Evolutionary conservation across 768 basidiomycete species (phyloP).

Genomic region (Zangia roseola): DNA sequence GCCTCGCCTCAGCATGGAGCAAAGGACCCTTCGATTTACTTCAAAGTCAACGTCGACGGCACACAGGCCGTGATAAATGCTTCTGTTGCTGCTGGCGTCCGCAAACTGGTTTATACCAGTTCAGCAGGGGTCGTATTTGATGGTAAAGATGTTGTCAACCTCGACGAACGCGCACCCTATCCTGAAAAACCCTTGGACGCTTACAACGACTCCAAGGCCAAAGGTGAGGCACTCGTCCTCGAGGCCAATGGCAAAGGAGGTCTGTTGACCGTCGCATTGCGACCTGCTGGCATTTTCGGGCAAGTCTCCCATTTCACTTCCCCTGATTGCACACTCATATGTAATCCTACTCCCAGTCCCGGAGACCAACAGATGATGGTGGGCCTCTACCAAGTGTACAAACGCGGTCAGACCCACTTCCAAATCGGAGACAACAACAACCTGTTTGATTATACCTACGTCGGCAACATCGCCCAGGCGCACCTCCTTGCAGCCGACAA

Average conservation of each 20-base stretch:
- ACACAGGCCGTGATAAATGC: constrained; percentile 84
- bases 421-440: constrained; percentile 95
- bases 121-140: constrained; percentile 91
- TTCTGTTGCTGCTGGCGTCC: constrained; percentile 67
- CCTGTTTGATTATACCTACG: constrained; percentile 95
- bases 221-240: constrained; percentile 81
- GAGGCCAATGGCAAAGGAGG: constrained; percentile 84
- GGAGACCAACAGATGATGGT: constrained; percentile 86
- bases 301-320: constrained; percentile 33
- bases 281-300: constrained; percentile 98
- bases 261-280: constrained; percentile 82
- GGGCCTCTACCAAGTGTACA: constrained; percentile 77
- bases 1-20: constrained; percentile 79
- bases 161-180: constrained; percentile 82
- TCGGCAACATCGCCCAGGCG: constrained; percentile 91
- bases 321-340: constrained; percentile 4
- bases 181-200: constrained; percentile 79
- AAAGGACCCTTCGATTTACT: constrained; percentile 70
- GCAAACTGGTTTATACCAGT: constrained; percentile 91
- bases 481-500: constrained; percentile 93
- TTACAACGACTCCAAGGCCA: constrained; percentile 92
- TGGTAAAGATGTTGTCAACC: constrained; percentile 74
- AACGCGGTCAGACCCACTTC: constrained; percentile 82
- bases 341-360: constrained; percentile 48
- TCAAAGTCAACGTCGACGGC: constrained; percentile 92